These are phyloP conservation scores for Rubus parviflorus DNA, from an alignment of 306 rosid genomes.

Conservation along the genomic window DNA sequence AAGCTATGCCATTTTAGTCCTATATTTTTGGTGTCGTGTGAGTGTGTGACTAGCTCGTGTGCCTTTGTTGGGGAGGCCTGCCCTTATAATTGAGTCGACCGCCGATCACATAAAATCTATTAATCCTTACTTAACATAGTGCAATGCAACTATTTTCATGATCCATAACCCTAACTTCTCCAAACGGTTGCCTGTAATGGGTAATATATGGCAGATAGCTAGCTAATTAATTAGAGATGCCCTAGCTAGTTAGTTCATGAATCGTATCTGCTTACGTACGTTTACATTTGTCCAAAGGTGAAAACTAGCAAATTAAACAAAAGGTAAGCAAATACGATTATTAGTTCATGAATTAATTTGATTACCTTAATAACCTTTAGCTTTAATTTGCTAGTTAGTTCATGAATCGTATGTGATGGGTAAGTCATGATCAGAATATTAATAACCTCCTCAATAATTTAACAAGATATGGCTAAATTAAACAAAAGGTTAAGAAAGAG, in stretches of 20 bases:
- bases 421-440: no score
- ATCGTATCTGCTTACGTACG: background rate
- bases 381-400: no score
- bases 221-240: background rate
- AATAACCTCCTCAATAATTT: constrained; percentile 3
- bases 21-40: background rate
- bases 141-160: background rate
- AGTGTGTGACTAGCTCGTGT: no score
- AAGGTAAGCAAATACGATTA: no score
- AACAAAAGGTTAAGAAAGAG: background rate
- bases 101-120: no score
- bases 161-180: background rate
- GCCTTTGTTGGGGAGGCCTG: background rate
- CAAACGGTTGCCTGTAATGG: background rate
- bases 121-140: no score
- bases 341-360: no score
- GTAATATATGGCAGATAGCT: background rate
- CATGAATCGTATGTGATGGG: no score
- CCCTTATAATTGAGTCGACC: no score
- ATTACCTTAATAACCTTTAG: no score
- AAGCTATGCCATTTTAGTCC: background rate
- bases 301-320: background rate
- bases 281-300: background rate
- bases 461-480: constrained; percentile 1
- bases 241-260: background rate